Base-by-base conservation (phyloP, 2,329 filamentous ascomycete species). In the Metarhizium brunneum region DNA sequence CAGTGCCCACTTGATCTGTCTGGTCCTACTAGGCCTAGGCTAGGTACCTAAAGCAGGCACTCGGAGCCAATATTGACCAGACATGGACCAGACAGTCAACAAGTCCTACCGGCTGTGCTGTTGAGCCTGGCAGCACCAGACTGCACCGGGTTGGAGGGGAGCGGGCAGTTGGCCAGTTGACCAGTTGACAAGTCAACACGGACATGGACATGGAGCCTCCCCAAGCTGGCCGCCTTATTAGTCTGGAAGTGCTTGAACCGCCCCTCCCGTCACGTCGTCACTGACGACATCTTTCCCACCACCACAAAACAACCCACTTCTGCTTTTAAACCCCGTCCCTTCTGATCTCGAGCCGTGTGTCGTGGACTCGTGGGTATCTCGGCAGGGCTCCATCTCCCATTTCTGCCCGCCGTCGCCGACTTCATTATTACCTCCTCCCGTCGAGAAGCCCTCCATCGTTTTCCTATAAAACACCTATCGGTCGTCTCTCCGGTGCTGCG, bases 221-320 rank as follows among this genome's bases (percentile, higher is more conserved):
- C 13, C 14, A 16, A 40, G 38, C 13, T 16, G 13, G 38, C 5
- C 14, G 5, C 11, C 38, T 40, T 16, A 16, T 16, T 16, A 6
- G 40, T 43, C n/a, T 18, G 16, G 8, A 13, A 29, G 14, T 25
- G 25, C 20, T 18, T 40, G 35, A n/a, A 35, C 32, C 32, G 36
- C 25, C 38, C 30, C 52, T 59, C 59, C 62, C 64, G 57, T 61
- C 43, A 42, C 56, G 61, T 63, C 65, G 62, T 66, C 64, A 69
- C 68, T 70, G 68, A 70, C 68, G 68, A 69, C 68, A 69, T 70
- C 61, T 62, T 62, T 63, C 59, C 63, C 63, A 61, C 65, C 63
- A 62, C 62, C 60, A 57, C 55, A 47, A 50, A 51, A 57, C 54
- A 55, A 56, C 54, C 35, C 52, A 51, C 57, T 55, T 58, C 54